A percentile compares a stretch with the other conserved stretches of the same genome.
Evolutionary conservation across 176 grass and related monocot genomes (phyloP).

Genomic region (Saccharum officinarum): DNA sequence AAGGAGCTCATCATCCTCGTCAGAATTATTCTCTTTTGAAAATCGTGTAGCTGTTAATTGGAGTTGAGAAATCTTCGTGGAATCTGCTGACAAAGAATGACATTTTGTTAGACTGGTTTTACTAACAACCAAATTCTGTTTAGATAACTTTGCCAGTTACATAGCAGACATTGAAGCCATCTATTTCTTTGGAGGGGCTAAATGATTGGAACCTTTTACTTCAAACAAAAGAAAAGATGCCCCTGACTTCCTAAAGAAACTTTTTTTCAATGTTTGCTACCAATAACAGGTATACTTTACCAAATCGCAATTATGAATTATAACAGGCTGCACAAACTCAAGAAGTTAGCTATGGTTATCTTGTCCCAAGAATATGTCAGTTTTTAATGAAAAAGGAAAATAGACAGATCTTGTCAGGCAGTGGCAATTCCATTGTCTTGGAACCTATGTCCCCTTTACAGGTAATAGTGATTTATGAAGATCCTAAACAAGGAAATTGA

Average conservation of each 20-base stretch:
- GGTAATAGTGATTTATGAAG: background rate
- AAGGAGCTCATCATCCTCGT: slow-evolving; percentile 37
- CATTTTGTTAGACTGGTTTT: background rate
- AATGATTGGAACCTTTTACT: background rate
- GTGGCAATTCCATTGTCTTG: background rate
- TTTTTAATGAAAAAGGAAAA: background rate
- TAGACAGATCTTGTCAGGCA: background rate
- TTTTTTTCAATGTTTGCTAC: background rate
- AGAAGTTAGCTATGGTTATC: background rate
- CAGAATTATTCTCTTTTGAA: slow-evolving; percentile 50
- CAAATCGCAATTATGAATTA: slow-evolving; percentile 1
- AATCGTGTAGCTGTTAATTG: slow-evolving; percentile 44
- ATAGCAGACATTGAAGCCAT: background rate
- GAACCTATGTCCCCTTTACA: background rate
- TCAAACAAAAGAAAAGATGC: background rate
- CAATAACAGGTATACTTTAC: background rate
- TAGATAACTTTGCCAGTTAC: background rate
- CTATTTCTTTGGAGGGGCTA: background rate
- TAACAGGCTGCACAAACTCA: background rate
- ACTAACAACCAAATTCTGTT: background rate
- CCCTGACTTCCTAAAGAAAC: background rate
- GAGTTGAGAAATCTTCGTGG: slow-evolving; percentile 48
- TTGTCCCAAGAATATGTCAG: background rate
- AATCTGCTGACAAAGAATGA: slow-evolving; percentile 42
- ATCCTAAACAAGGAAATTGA: background rate